phyloP scores from a whole-genome alignment of 306 rosid species.

The Hylodesmum podocarpum region DNA sequence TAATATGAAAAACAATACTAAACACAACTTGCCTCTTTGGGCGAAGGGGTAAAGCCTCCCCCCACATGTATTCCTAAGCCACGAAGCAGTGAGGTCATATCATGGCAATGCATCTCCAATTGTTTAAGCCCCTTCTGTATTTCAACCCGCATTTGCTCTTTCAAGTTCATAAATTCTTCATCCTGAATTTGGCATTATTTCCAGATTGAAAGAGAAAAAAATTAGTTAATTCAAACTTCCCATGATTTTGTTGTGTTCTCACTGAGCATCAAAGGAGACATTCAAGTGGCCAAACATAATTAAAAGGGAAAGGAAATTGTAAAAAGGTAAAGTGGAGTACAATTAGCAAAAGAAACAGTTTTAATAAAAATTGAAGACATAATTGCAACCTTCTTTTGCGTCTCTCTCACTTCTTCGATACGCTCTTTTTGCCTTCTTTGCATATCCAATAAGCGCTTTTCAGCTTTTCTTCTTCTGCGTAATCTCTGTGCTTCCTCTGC shows the following conservation, averaged over 20 bases:
- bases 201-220: conserved; percentile 19
- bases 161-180: conserved; percentile 70
- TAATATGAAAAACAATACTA: conserved; percentile 2
- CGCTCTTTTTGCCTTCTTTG: conserved; percentile 86
- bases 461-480: conserved; percentile 85
- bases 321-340: conserved; percentile 1
- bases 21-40: conserved; percentile 60
- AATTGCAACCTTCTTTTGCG: conserved; percentile 80
- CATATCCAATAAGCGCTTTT: conserved; percentile 71
- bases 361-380: conserved; percentile 1
- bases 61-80: conserved; percentile 83
- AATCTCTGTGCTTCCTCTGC: conserved; percentile 79
- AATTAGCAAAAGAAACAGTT: not conserved
- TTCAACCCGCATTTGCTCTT: conserved; percentile 79
- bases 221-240: not conserved
- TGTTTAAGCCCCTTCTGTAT: conserved; percentile 56
- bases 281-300: not conserved
- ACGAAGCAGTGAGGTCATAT: conserved; percentile 83
- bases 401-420: conserved; percentile 88
- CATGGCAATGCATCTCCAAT: conserved; percentile 63
- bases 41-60: conserved; percentile 42
- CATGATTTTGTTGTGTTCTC: not conserved
- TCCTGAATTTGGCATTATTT: conserved; percentile 57
- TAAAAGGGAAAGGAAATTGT: not conserved
- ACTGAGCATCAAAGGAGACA: conserved; percentile 8